Evolutionary conservation across 179 eudicot genomes (phyloP).

Genomic region (Amaranthus tricolor): DNA sequence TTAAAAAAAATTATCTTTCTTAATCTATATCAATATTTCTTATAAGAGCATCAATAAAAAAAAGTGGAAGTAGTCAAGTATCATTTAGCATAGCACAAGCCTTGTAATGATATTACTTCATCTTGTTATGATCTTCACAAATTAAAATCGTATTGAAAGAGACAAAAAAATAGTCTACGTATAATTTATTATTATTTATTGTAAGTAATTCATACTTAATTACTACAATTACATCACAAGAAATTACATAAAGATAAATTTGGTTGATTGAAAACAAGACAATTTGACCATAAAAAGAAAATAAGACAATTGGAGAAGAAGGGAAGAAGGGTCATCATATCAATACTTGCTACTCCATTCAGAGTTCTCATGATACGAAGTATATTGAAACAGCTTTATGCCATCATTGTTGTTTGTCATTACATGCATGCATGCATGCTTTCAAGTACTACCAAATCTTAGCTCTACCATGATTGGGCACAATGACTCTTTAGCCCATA

Average conservation of each 20-base stretch:
- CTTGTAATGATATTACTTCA: background rate
- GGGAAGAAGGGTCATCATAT: too few species aligned
- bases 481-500: too few species aligned
- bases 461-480: background rate
- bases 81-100: background rate
- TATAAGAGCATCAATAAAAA: background rate
- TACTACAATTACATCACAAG: background rate
- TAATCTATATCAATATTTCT: too few species aligned
- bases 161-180: too few species aligned
- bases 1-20: too few species aligned
- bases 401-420: slow-evolving; percentile 6
- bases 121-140: too few species aligned
- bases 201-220: too few species aligned
- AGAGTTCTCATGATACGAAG: background rate
- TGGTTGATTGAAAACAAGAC: background rate
- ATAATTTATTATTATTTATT: too few species aligned
- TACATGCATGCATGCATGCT: background rate
- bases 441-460: background rate
- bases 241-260: background rate
- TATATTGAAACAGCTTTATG: background rate
- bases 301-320: background rate
- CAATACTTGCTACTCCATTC: too few species aligned
- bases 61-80: background rate
- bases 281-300: background rate
- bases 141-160: too few species aligned